phyloP scores from a whole-genome alignment of 768 basidiomycete species.

The Chiua virens region DNA sequence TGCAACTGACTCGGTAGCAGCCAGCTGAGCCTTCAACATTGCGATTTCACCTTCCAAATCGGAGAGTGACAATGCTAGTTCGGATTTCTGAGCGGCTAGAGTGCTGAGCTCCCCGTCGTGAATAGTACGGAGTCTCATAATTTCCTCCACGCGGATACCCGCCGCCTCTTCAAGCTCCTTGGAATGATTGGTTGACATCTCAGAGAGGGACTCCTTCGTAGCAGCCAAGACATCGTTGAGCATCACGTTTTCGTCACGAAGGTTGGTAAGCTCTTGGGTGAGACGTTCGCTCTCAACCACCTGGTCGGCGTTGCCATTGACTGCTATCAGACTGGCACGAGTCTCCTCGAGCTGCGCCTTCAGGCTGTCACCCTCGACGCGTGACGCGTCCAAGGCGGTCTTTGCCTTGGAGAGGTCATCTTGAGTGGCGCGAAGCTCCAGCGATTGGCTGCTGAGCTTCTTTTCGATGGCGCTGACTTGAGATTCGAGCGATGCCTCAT shows the following conservation, averaged over 20 bases:
- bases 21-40: slow-evolving; percentile 55
- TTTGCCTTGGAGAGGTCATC: slow-evolving; percentile 83
- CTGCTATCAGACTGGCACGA: slow-evolving; percentile 44
- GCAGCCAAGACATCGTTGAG: slow-evolving; percentile 64
- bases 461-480: slow-evolving; percentile 61
- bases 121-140: slow-evolving; percentile 54
- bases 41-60: slow-evolving; percentile 79
- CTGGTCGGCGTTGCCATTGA: slow-evolving; percentile 46
- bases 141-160: slow-evolving; percentile 66
- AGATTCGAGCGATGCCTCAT: slow-evolving; percentile 57
- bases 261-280: slow-evolving; percentile 53
- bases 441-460: slow-evolving; percentile 54
- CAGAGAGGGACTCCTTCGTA: slow-evolving; percentile 68
- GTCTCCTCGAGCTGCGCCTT: slow-evolving; percentile 67
- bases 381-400: slow-evolving; percentile 49
- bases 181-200: slow-evolving; percentile 67
- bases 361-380: slow-evolving; percentile 54
- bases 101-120: slow-evolving; percentile 62
- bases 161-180: slow-evolving; percentile 79
- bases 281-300: slow-evolving; percentile 56
- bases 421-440: slow-evolving; percentile 82
- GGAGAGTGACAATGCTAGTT: slow-evolving; percentile 59
- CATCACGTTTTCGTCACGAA: slow-evolving; percentile 70
- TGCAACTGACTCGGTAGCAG: slow-evolving; percentile 44
- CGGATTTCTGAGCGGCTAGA: slow-evolving; percentile 60